These are phyloP conservation scores for Coemansia sp. DNA, from an alignment of 192 early-diverging fungal species.

Conservation along the genomic window DNA sequence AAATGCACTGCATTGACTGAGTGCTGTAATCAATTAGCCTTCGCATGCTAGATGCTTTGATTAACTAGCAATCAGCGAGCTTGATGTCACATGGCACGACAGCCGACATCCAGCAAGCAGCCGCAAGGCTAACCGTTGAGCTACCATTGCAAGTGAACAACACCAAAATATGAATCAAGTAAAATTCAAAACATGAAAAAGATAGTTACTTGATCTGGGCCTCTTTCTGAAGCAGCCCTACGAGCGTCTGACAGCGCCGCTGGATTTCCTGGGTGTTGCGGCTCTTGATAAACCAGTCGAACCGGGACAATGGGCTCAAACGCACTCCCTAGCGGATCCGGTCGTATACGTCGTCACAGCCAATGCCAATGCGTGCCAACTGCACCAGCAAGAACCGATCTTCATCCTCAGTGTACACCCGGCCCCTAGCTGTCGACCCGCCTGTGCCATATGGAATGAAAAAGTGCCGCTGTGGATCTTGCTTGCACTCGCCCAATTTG, in stretches of 20 bases:
- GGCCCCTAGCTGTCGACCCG: slow-evolving; percentile 70
- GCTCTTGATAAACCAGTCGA: slow-evolving; percentile 98
- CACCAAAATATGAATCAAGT: background rate
- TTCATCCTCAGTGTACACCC: slow-evolving; percentile 90
- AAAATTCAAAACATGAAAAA: background rate
- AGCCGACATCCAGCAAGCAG: too few relatives aligned
- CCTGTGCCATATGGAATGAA: slow-evolving; percentile 82
- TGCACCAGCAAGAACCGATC: slow-evolving; percentile 93
- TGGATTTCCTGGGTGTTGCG: slow-evolving; percentile 82
- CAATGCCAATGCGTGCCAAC: slow-evolving; percentile 85
- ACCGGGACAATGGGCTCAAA: slow-evolving; percentile 79
- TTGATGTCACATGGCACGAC: too few relatives aligned
- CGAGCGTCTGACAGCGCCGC: slow-evolving; percentile 80
- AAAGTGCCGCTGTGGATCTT: slow-evolving; percentile 84
- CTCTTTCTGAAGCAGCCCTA: slow-evolving; percentile 56
- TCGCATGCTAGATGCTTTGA: too few relatives aligned
- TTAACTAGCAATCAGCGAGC: too few relatives aligned
- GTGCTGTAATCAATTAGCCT: too few relatives aligned
- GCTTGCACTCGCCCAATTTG: slow-evolving; percentile 64
- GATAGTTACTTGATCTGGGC: slow-evolving; percentile 1
- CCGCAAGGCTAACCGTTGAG: too few relatives aligned
- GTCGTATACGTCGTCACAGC: slow-evolving; percentile 91
- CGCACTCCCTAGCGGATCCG: slow-evolving; percentile 84
- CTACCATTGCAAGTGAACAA: background rate
- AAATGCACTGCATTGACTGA: too few relatives aligned